Conservation (phyloP, 208 protist species). For the Porcisia deanei region DNA sequence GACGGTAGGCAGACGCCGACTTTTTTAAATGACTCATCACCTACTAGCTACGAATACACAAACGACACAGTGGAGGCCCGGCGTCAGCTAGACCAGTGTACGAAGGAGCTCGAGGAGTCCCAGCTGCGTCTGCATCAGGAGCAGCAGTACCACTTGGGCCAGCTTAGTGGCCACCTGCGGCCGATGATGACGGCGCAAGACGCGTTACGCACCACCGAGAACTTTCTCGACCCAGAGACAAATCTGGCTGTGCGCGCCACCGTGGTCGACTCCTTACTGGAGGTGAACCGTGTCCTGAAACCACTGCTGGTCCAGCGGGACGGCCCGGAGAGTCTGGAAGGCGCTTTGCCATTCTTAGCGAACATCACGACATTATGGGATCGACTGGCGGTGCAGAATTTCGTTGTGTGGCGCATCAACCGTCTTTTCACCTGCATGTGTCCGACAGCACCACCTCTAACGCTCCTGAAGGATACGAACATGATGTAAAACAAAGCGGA, state of each 20-base stretch:
- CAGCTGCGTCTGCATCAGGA: constrained; percentile 45
- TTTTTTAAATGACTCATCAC: neutral
- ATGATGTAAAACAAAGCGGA: constrained; percentile 25
- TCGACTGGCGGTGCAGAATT: constrained; percentile 59
- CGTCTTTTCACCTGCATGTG: constrained; percentile 55
- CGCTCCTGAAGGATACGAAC: constrained; percentile 30
- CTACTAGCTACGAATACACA: constrained; percentile 11
- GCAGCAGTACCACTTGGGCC: constrained; percentile 55
- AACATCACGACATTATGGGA: constrained; percentile 38
- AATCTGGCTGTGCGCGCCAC: constrained; percentile 58
- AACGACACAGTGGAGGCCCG: constrained; percentile 45
- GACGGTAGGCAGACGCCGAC: neutral
- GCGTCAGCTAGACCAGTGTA: constrained; percentile 47
- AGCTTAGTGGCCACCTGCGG: constrained; percentile 59
- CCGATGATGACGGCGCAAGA: constrained; percentile 34
- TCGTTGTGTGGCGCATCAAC: constrained; percentile 58
- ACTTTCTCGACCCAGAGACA: constrained; percentile 62
- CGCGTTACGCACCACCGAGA: constrained; percentile 41
- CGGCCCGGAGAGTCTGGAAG: neutral
- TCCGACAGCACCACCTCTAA: constrained; percentile 52
- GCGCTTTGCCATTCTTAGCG: constrained; percentile 32
- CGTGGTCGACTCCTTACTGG: constrained; percentile 53
- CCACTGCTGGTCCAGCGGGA: constrained; percentile 11
- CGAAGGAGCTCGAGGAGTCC: constrained; percentile 38
- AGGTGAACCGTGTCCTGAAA: constrained; percentile 42